These are phyloP conservation scores for Scheffersomyces insectosa DNA, from an alignment of 1,139 yeast genomes.

Conservation along the genomic window DNA sequence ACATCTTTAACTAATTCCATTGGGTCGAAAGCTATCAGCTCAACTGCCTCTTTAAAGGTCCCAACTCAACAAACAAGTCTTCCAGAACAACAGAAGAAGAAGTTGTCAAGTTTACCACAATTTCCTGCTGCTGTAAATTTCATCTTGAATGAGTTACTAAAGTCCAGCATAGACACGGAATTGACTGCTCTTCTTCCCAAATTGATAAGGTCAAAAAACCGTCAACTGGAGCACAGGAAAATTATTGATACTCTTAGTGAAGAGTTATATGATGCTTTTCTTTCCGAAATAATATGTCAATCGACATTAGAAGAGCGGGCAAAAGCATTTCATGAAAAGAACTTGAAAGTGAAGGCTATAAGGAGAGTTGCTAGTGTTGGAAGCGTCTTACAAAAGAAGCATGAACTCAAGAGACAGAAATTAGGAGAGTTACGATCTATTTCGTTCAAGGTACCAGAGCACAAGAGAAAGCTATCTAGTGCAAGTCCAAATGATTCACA, in stretches of 20 bases:
- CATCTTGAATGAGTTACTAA: slow-evolving; percentile 30
- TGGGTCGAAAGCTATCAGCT: background rate
- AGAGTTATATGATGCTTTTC: slow-evolving; percentile 59
- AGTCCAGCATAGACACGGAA: slow-evolving; percentile 31
- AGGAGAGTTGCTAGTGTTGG: slow-evolving; percentile 28
- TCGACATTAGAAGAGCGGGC: slow-evolving; percentile 46
- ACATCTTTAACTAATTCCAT: background rate
- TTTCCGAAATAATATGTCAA: slow-evolving; percentile 54
- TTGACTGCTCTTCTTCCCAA: slow-evolving; percentile 25
- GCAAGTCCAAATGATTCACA: slow-evolving; percentile 13
- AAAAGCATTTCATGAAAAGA: slow-evolving; percentile 23
- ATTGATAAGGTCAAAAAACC: slow-evolving; percentile 21
- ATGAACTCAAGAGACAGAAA: slow-evolving; percentile 29
- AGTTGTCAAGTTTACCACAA: slow-evolving; percentile 17
- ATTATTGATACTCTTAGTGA: slow-evolving; percentile 40
- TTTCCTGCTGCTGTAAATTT: slow-evolving; percentile 21
- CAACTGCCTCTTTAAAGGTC: background rate
- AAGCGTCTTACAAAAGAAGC: slow-evolving; percentile 18
- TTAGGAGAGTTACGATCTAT: slow-evolving; percentile 45
- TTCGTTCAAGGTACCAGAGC: slow-evolving; percentile 24
- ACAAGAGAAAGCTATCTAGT: slow-evolving; percentile 24
- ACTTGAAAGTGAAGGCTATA: slow-evolving; percentile 26
- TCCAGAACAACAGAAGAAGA: slow-evolving; percentile 10
- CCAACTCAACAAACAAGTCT: slow-evolving; percentile 7
- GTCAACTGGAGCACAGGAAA: slow-evolving; percentile 23